phyloP scores from a whole-genome alignment of 139 green algal genomes.

The Zygnema cylindricum region DNA sequence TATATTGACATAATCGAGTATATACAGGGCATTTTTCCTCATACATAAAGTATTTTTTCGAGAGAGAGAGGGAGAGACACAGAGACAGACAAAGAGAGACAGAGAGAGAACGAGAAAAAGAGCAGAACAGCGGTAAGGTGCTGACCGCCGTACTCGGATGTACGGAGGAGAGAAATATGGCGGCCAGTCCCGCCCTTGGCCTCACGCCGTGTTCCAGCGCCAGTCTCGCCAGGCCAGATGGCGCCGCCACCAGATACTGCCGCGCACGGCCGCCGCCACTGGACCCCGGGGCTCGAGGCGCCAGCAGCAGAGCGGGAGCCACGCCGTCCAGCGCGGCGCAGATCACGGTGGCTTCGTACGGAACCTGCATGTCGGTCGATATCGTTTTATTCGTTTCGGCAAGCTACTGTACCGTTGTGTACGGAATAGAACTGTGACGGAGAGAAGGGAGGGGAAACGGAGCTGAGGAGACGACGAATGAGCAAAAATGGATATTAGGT shows the following conservation, averaged over 20 bases:
- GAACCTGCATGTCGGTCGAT: no score
- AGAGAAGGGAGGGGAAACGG: no score
- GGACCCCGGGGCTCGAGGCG: background rate
- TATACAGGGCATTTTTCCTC: background rate
- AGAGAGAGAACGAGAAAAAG: background rate
- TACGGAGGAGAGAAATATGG: conserved; percentile 16
- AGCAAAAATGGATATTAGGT: no score
- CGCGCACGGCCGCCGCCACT: background rate
- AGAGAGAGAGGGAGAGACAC: background rate
- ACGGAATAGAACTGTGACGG: no score
- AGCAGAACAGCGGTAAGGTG: background rate
- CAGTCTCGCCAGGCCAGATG: conserved; percentile 43
- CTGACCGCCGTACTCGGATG: conserved; percentile 14
- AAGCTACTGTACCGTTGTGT: no score
- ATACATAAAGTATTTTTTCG: background rate
- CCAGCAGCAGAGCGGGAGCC: conserved; percentile 35
- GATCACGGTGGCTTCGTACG: conserved; percentile 41
- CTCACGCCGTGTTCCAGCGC: conserved; percentile 39
- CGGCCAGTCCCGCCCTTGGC: conserved; percentile 22
- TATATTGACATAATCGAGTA: no score
- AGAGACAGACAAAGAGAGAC: background rate
- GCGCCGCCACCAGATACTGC: conserved; percentile 56
- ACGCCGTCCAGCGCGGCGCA: conserved; percentile 22
- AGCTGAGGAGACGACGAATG: no score
- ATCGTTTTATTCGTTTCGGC: no score